These are phyloP conservation scores for Rhynchospora pubera DNA, from an alignment of 176 grass and related monocot genomes.

Conservation along the genomic window DNA sequence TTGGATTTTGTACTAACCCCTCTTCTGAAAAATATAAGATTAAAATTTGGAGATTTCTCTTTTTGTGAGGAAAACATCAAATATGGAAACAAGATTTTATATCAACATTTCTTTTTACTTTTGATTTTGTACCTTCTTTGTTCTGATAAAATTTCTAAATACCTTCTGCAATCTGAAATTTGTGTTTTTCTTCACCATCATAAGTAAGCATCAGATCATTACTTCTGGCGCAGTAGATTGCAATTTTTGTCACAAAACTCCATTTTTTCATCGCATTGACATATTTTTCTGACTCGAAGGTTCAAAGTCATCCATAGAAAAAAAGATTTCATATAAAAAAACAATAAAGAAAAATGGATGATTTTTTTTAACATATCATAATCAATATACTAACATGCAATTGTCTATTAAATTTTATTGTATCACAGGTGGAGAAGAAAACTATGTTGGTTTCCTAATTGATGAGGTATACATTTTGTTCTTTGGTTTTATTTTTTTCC, in stretches of 20 bases:
- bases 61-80: no score
- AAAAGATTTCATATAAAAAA: neutral
- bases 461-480: constrained; percentile 50
- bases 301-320: neutral
- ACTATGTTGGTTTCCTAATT: constrained; percentile 54
- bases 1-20: no score
- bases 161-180: no score
- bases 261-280: neutral
- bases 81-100: no score
- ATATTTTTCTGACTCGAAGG: neutral
- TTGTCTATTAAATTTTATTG: constrained; percentile 40
- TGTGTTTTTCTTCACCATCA: no score
- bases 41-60: no score
- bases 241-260: constrained; percentile 4
- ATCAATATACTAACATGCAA: no score
- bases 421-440: constrained; percentile 26
- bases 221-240: constrained; percentile 13
- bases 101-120: no score
- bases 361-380: neutral
- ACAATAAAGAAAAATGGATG: neutral
- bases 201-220: constrained; percentile 31
- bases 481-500: neutral
- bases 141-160: no score
- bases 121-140: no score
- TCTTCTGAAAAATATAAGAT: no score